A percentile compares a stretch with the other conserved stretches of the same genome.
Conservation (phyloP, 1,284 basidiomycete genomes). For the Leccinum griseonigrum region DNA sequence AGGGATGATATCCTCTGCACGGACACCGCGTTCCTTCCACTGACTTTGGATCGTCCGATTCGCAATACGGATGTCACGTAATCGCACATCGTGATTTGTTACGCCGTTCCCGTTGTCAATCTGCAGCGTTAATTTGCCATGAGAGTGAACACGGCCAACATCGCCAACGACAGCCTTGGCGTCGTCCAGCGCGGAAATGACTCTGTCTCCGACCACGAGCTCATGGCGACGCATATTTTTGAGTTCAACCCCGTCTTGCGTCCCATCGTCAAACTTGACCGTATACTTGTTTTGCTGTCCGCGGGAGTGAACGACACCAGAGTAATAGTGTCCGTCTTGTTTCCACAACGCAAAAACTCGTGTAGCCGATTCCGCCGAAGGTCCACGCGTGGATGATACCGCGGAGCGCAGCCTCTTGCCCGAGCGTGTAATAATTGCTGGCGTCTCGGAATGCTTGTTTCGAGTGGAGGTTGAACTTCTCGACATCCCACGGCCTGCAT, state of each 20-base stretch:
- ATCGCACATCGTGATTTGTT: conserved; percentile 22
- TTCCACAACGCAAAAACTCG: conserved; percentile 70
- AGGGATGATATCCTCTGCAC: conserved; percentile 40
- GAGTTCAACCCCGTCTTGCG: conserved; percentile 43
- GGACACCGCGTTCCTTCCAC: conserved; percentile 53
- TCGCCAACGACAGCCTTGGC: conserved; percentile 37
- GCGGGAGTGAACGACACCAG: conserved; percentile 50
- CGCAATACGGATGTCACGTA: conserved; percentile 46
- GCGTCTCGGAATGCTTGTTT: conserved; percentile 32
- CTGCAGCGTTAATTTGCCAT: conserved; percentile 38
- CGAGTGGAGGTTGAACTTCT: conserved; percentile 29
- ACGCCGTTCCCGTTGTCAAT: conserved; percentile 40
- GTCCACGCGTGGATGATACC: conserved; percentile 25
- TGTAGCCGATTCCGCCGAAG: conserved; percentile 33
- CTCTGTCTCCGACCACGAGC: conserved; percentile 53
- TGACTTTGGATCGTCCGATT: conserved; percentile 44
- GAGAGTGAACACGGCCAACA: conserved; percentile 33
- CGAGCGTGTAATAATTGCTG: conserved; percentile 29
- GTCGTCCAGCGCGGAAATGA: conserved; percentile 39
- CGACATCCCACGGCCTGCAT: conserved; percentile 18
- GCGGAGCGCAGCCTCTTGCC: conserved; percentile 33
- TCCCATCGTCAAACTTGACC: conserved; percentile 63
- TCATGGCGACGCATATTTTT: conserved; percentile 53
- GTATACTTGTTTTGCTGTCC: conserved; percentile 35
- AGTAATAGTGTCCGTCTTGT: conserved; percentile 56